These are phyloP conservation scores for Lepidium sativum DNA, from an alignment of 345 rosid species.

Conservation along the genomic window DNA sequence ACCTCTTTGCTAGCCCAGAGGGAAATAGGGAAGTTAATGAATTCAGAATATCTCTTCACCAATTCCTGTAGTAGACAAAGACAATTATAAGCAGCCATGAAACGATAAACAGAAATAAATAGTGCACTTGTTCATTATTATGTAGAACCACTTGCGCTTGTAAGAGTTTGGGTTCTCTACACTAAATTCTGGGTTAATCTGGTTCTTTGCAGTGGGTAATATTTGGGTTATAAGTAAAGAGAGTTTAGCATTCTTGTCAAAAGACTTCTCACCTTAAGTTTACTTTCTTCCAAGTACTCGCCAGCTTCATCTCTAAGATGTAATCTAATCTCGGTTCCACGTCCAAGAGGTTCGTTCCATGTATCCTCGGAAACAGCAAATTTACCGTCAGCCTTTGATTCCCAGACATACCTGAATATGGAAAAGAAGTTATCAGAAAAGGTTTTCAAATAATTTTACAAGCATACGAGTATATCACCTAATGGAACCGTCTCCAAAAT, in stretches of 20 bases:
- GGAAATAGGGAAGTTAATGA: constrained; percentile 88
- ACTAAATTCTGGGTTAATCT: neutral
- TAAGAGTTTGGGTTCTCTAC: neutral
- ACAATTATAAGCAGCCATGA: neutral
- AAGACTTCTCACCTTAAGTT: constrained; percentile 55
- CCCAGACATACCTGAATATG: constrained; percentile 77
- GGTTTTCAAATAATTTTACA: neutral
- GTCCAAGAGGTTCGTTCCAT: no score
- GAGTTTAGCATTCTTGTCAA: neutral
- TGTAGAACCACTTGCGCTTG: neutral
- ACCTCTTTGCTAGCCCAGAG: constrained; percentile 95
- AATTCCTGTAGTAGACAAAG: constrained; percentile 48
- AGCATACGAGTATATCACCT: neutral
- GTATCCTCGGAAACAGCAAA: constrained; percentile 94
- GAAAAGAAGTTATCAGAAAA: constrained; percentile 9
- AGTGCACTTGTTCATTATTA: no score
- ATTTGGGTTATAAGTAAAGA: neutral
- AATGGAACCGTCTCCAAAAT: neutral
- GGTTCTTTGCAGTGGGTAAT: neutral
- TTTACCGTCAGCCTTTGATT: constrained; percentile 97
- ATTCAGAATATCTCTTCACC: constrained; percentile 96
- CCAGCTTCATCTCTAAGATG: constrained; percentile 97
- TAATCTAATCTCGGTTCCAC: constrained; percentile 79
- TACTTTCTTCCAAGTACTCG: constrained; percentile 85
- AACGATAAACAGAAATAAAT: no score